Percentiles rank a stretch among this genome's conserved stretches.
Conservation (phyloP, 1,284 basidiomycete genomes). For the Papiliotrema laurentii region DNA sequence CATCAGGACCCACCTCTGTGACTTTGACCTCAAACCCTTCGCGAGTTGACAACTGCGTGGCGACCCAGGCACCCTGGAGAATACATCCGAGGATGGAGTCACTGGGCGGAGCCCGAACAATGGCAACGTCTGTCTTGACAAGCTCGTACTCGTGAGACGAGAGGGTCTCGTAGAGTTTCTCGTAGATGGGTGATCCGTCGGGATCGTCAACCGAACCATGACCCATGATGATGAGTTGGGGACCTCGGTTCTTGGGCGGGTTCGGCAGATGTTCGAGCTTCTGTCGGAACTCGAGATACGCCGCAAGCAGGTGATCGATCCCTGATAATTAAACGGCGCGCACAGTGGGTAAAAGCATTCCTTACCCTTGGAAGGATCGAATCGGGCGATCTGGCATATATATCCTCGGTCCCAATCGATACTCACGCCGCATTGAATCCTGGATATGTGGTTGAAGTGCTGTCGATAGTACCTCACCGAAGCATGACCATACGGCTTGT, state of each 20-base stretch:
- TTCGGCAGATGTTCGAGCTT: conserved; percentile 51
- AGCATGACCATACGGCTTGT: conserved; percentile 55
- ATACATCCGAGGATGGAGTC: conserved; percentile 41
- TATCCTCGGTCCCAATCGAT: conserved; percentile 72
- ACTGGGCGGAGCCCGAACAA: conserved; percentile 44
- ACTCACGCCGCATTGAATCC: conserved; percentile 49
- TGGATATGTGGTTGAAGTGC: conserved; percentile 33
- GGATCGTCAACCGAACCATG: conserved; percentile 69
- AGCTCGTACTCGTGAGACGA: conserved; percentile 26
- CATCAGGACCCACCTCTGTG: conserved; percentile 55
- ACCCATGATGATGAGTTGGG: conserved; percentile 76
- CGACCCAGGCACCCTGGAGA: conserved; percentile 44
- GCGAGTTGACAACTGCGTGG: conserved; percentile 47
- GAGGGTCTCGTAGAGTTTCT: conserved; percentile 60
- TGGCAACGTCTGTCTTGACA: conserved; percentile 34
- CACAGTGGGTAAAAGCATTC: too few species aligned
- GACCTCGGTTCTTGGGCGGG: conserved; percentile 55
- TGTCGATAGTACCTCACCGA: conserved; percentile 37
- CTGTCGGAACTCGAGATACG: conserved; percentile 70
- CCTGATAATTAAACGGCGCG: conserved; percentile 17
- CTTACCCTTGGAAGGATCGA: conserved; percentile 68
- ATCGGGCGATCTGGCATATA: conserved; percentile 76
- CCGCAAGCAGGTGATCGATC: conserved; percentile 53
- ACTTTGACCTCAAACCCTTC: conserved; percentile 92
- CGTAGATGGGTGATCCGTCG: conserved; percentile 64